phyloP scores from a whole-genome alignment of 2,329 filamentous ascomycete species.

The Uncinocarpus reesii region DNA sequence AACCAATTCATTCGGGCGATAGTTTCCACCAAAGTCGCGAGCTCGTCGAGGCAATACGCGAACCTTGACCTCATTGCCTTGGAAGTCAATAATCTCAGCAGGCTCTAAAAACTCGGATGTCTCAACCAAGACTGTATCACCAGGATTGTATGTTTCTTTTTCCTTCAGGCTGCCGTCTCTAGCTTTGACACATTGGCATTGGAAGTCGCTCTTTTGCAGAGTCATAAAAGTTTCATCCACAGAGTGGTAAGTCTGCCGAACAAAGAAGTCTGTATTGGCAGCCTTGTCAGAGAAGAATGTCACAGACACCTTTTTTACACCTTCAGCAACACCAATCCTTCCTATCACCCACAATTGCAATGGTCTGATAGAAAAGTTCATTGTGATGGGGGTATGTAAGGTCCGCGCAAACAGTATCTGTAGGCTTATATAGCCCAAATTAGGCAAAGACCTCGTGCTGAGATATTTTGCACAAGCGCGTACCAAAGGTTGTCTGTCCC shows the following conservation, averaged over 20 bases:
- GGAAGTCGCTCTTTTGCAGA: conserved; percentile 45
- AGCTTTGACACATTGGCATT: conserved; percentile 39
- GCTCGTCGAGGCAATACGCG: conserved; percentile 45
- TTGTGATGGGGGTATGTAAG: conserved; percentile 60
- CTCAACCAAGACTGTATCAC: conserved; percentile 51
- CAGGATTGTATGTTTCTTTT: conserved; percentile 37
- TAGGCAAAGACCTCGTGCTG: conserved; percentile 46
- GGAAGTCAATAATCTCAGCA: conserved; percentile 45
- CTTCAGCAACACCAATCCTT: conserved; percentile 46
- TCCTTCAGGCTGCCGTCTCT: no score
- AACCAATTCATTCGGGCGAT: conserved; percentile 44
- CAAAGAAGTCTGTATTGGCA: conserved; percentile 48
- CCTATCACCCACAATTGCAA: conserved; percentile 54
- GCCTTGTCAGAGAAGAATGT: conserved; percentile 46
- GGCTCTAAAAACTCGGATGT: conserved; percentile 44
- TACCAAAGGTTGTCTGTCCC: conserved; percentile 52
- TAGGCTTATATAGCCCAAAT: conserved; percentile 64
- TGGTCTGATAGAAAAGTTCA: conserved; percentile 70
- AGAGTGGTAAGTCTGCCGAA: conserved; percentile 58
- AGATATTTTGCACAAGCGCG: conserved; percentile 54
- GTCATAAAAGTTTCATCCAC: conserved; percentile 53
- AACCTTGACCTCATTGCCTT: conserved; percentile 33
- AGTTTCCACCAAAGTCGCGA: conserved; percentile 32
- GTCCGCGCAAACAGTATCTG: conserved; percentile 58
- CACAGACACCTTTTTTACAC: conserved; percentile 49